These are phyloP conservation scores for Mycena haematopus DNA, from an alignment of 768 basidiomycete species.

Conservation along the genomic window DNA sequence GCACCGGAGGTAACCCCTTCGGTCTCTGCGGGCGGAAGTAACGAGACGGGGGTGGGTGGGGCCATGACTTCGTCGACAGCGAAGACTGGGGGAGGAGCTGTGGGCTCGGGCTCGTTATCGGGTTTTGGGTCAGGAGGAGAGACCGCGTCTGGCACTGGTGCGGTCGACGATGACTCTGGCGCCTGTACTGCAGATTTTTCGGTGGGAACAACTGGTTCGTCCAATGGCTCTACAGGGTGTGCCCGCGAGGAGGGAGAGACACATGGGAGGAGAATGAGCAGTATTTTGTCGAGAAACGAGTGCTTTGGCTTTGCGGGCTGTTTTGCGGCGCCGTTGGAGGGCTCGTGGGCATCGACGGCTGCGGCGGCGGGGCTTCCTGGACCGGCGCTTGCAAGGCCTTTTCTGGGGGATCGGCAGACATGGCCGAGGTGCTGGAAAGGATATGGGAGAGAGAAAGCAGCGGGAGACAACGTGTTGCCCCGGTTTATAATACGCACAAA, in stretches of 20 bases:
- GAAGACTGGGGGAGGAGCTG: conserved; percentile 11
- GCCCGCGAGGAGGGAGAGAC: conserved; percentile 23
- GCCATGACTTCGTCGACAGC: conserved; percentile 29
- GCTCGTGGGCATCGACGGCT: neutral
- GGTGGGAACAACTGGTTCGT: neutral
- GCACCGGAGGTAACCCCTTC: conserved; percentile 89
- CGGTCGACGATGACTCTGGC: neutral
- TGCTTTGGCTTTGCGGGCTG: conserved; percentile 12
- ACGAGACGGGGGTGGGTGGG: conserved; percentile 28
- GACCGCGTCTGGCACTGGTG: neutral
- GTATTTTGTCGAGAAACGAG: conserved; percentile 16
- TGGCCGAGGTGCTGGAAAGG: neutral
- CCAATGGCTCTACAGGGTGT: conserved; percentile 23
- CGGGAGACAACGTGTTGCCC: neutral
- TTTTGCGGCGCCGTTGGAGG: conserved; percentile 10
- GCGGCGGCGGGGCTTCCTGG: neutral
- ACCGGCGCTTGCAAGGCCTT: neutral
- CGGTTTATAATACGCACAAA: no score
- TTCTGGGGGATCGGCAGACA: conserved; percentile 13
- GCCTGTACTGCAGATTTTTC: conserved; percentile 26
- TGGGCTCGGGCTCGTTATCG: conserved; percentile 10
- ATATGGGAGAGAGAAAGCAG: neutral
- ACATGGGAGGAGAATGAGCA: conserved; percentile 21
- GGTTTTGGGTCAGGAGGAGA: conserved; percentile 4
- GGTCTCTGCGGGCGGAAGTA: conserved; percentile 59